Conservation (phyloP, 2,329 filamentous ascomycete genomes). For the Fusarium azukiicola region DNA sequence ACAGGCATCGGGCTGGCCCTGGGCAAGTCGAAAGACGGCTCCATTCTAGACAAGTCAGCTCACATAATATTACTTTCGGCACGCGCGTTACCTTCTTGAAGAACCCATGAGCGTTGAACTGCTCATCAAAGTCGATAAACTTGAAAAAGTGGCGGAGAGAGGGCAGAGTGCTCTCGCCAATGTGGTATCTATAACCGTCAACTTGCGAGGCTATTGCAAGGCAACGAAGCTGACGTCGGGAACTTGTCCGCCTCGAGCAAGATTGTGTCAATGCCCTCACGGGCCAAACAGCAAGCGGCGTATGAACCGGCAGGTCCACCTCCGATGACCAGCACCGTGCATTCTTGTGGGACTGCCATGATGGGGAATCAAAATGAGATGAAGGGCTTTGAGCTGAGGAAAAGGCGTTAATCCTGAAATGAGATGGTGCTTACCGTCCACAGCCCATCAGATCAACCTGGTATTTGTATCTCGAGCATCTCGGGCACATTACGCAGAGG, state of each 20-base stretch:
- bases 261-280: constrained; percentile 68
- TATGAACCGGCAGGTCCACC: constrained; percentile 71
- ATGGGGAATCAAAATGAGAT: neutral
- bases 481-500: neutral
- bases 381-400: neutral
- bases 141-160: constrained; percentile 23
- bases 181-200: constrained; percentile 51
- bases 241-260: constrained; percentile 68
- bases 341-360: constrained; percentile 13
- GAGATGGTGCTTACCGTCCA: neutral
- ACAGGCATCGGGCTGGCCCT: constrained; percentile 18
- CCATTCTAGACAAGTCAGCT: constrained; percentile 4
- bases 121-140: constrained; percentile 25
- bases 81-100: neutral
- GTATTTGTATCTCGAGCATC: neutral
- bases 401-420: neutral
- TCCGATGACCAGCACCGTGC: constrained; percentile 65
- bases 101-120: constrained; percentile 25
- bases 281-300: constrained; percentile 64
- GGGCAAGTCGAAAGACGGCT: constrained; percentile 6
- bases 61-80: neutral
- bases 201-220: neutral
- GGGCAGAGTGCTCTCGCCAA: constrained; percentile 27
- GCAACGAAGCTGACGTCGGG: neutral
- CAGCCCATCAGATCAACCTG: neutral